Percentiles rank a stretch among this genome's conserved stretches.
phyloP scores from a whole-genome alignment of 768 basidiomycete species.

The Brasilioporus rufonigricans region DNA sequence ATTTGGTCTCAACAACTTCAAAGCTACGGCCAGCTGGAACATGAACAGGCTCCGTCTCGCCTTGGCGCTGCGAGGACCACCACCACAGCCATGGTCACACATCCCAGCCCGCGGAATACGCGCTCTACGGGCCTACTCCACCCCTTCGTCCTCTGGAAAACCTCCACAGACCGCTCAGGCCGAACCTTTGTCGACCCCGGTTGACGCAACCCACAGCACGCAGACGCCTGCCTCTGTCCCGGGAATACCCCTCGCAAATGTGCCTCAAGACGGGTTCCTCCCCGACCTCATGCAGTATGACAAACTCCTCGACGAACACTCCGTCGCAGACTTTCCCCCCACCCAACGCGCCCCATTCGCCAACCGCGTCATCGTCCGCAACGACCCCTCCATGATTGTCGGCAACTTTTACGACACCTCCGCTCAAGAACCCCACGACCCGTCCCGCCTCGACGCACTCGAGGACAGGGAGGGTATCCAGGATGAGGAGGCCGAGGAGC shows the following conservation, averaged over 20 bases:
- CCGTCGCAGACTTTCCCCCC: slow-evolving; percentile 53
- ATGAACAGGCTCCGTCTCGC: slow-evolving; percentile 28
- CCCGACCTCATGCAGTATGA: slow-evolving; percentile 67
- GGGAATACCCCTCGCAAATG: slow-evolving; percentile 16
- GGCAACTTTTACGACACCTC: slow-evolving; percentile 30
- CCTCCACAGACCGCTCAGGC: neutral
- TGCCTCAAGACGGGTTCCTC: slow-evolving; percentile 32
- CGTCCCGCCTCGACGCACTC: neutral
- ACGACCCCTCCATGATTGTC: slow-evolving; percentile 67
- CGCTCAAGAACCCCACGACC: slow-evolving; percentile 2
- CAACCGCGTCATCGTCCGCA: slow-evolving; percentile 65
- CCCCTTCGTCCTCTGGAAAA: slow-evolving; percentile 11
- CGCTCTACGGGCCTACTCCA: slow-evolving; percentile 16
- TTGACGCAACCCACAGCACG: neutral
- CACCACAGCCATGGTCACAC: slow-evolving; percentile 6
- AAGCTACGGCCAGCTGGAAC: neutral
- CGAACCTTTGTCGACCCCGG: neutral
- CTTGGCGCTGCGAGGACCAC: slow-evolving; percentile 10
- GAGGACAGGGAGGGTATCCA: slow-evolving; percentile 8
- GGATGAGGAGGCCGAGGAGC: slow-evolving; percentile 15
- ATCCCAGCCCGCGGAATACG: neutral
- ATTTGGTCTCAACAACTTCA: slow-evolving; percentile 8
- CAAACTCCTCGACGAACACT: slow-evolving; percentile 58
- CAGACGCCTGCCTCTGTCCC: slow-evolving; percentile 3
- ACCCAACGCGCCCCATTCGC: slow-evolving; percentile 50